These are phyloP conservation scores for Colletotrichum spinosum DNA, from an alignment of 2,329 filamentous ascomycete species.

Conservation along the genomic window DNA sequence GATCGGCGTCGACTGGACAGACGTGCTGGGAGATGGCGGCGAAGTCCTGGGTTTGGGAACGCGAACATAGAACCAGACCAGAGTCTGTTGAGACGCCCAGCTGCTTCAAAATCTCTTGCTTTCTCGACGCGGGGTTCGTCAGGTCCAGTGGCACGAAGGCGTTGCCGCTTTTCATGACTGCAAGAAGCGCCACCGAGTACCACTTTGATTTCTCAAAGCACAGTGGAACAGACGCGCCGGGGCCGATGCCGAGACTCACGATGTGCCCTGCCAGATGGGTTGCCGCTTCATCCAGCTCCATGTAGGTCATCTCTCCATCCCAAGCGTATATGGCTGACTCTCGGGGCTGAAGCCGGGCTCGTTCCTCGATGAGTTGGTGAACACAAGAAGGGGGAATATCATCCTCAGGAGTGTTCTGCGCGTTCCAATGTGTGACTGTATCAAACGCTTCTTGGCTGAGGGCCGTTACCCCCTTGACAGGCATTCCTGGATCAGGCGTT, in stretches of 20 bases:
- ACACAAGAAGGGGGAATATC: slow-evolving; percentile 8
- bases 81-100: neutral
- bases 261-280: slow-evolving; percentile 9
- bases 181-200: slow-evolving; percentile 44
- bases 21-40: neutral
- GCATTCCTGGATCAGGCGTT: neutral
- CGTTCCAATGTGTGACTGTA: slow-evolving; percentile 6
- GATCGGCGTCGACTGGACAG: neutral
- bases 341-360: slow-evolving; percentile 23
- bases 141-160: slow-evolving; percentile 46
- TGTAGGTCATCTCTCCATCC: slow-evolving; percentile 35
- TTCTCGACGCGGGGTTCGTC: neutral
- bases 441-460: neutral
- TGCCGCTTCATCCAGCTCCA: slow-evolving; percentile 21
- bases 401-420: rapidly evolving
- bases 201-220: slow-evolving; percentile 45
- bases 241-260: slow-evolving; percentile 37
- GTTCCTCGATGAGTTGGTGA: slow-evolving; percentile 39
- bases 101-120: slow-evolving; percentile 18
- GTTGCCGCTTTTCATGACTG: slow-evolving; percentile 47
- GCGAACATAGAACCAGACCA: slow-evolving; percentile 13
- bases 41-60: neutral
- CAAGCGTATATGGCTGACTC: slow-evolving; percentile 39
- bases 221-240: slow-evolving; percentile 40
- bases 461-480: neutral